A percentile compares a stretch with the other conserved stretches of the same genome.
Conservation (phyloP, 163 green algal genomes). For the Prototheca stagnorum region DNA sequence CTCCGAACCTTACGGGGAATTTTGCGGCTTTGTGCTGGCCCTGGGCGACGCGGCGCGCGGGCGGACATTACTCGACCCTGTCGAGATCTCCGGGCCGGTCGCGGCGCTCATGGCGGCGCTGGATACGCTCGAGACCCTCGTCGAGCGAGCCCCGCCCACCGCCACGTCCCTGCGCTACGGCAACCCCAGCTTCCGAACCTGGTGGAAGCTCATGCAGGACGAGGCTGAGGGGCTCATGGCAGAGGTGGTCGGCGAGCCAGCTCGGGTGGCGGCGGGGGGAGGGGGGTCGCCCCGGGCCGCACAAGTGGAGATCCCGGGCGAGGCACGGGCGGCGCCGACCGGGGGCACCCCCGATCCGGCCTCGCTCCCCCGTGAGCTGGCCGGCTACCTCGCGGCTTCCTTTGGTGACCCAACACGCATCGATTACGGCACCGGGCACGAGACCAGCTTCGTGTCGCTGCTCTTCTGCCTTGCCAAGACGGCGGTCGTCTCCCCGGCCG, state of each 20-base stretch:
- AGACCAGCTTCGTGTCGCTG: slow-evolving; percentile 83
- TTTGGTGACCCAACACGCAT: slow-evolving; percentile 84
- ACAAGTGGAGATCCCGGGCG: too few species aligned
- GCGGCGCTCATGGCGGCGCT: slow-evolving; percentile 32
- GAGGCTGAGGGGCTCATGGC: slow-evolving; percentile 15
- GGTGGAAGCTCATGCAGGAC: slow-evolving; percentile 23
- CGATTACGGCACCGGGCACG: slow-evolving; percentile 79
- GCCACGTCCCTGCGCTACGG: slow-evolving; percentile 72
- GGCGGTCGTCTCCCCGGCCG: slow-evolving; percentile 41
- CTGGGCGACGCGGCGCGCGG: slow-evolving; percentile 63
- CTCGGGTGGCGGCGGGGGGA: slow-evolving; percentile 15
- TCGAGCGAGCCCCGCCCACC: slow-evolving; percentile 65
- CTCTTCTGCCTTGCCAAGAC: slow-evolving; percentile 79
- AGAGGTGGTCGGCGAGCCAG: slow-evolving; percentile 27
- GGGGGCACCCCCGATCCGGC: too few species aligned
- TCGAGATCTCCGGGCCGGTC: slow-evolving; percentile 33
- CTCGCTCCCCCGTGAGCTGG: slow-evolving; percentile 53
- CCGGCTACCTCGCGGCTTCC: slow-evolving; percentile 49
- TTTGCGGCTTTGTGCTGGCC: slow-evolving; percentile 69
- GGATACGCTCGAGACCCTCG: slow-evolving; percentile 32
- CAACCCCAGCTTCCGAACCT: slow-evolving; percentile 75
- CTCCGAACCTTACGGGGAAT: slow-evolving; percentile 21
- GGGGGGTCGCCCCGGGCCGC: too few species aligned
- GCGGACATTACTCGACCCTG: neutral
- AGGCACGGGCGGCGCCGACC: too few species aligned